Evolutionary conservation across 1,284 basidiomycete species (phyloP), one percentile per base, ranked within the genome.

Genomic region (Microbotryum silenes-acaulis): DNA sequence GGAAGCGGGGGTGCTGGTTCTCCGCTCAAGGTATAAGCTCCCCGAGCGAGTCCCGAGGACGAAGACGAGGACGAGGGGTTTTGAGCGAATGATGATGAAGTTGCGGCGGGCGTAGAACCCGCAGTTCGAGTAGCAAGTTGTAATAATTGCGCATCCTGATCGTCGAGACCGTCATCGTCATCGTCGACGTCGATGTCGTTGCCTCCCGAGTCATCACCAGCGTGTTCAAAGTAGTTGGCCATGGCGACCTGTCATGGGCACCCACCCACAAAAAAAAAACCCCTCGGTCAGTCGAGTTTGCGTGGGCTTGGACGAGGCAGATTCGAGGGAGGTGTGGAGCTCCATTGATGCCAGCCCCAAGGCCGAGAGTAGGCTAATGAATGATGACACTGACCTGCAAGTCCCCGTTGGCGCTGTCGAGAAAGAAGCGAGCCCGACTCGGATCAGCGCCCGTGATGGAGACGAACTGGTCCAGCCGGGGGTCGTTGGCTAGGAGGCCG

Each of bases 371-470:
- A 33, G 16, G 20, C n/a, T 45, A 37, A 23, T 52, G 44, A 20
- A 45, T 20, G 31, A 21, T 14, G n/a, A 14, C 4, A 27, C 50
- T 31, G 27, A 71, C 70, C 51, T 72, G 60, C 18, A 77, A 54
- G 64, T 78, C 72, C 12, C 75, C 75, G 29, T 66, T 66, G 12
- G 73, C 70, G 4, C 72, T 69, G 31, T 76, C 74, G 56, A 78
- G 70, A 63, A 71, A 75, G 72, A 76, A 75, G 58, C 64, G 65
- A n/a, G 77, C 77, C 33, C 72, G 72, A 44, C 75, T 72, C 31
- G 65, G 51, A 7, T 70, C 66, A 21, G 71, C 70, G 25, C 75
- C 75, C 7, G 77, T 77, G 65, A 77, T 70, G 51, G 23, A 9
- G 16, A 54, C 51, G 49, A 67, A 52, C 31, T 65, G 56, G 7